Evolutionary conservation across 768 basidiomycete species (phyloP), one percentile per base, ranked within the genome.

Genomic region (Gyrodon lividus): DNA sequence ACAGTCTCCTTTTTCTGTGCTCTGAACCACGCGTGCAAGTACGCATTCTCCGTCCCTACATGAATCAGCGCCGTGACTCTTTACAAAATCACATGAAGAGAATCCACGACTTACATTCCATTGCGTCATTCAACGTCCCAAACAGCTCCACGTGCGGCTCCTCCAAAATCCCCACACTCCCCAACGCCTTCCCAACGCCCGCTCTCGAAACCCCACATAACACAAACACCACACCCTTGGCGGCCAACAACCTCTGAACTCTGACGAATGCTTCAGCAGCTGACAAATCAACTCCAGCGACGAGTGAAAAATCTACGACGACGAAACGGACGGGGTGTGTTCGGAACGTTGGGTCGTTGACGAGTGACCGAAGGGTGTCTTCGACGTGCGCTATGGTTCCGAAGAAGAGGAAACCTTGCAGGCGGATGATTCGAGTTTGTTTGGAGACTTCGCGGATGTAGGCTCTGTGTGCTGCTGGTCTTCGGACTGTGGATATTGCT

Each of bases 221-320:
- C 19, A 98, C 91, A 19, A 99, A 75, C 1, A 86, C 79, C 48
- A 98, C 87, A n/a, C 76, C 76, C 61, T 87, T 88, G 2, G 81
- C 81, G 5, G 80, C 74, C 24, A 98, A 73, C 8, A 98, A 63
- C 6, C 95, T 79, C 57, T 96, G 93, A 7, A 98, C 79, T 9
- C 96, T 82, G 34, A 98, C 89, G 57, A 98, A 92, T 0, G 95
- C 96, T 63, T 98, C 96, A 1, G 95, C 92, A 3, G 95, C 83
- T 0, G 91, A 95, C 80, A 97, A 87, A 68, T 99, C 96, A 23
- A 98, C 86, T 0, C 95, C 94, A 9, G 81, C 82, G 1, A 93
- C 94, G 28, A 92, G 82, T 28, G 87, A 74, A 28, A 98, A 79
- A 61, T 98, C 95, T 40, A 98, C 75, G 7, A 98, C 81, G 28